Conservation (phyloP, 345 rosid genomes). For the Alliaria petiolata region DNA sequence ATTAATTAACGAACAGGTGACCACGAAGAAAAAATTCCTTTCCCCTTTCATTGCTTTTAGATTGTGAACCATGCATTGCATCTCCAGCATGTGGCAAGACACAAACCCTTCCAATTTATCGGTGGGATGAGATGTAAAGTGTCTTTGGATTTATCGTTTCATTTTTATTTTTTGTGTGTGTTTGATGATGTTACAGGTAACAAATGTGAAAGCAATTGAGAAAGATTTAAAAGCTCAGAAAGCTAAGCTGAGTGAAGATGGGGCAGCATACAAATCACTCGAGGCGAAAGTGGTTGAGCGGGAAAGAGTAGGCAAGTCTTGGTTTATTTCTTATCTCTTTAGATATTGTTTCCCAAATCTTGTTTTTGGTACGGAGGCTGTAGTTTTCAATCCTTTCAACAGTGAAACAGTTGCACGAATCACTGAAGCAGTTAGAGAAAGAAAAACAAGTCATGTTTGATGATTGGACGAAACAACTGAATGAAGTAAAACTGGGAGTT, state of each 20-base stretch:
- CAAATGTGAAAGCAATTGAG: slow-evolving; percentile 77
- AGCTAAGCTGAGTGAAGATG: slow-evolving; percentile 68
- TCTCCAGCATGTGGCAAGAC: slow-evolving; percentile 1
- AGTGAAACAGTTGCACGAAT: slow-evolving; percentile 63
- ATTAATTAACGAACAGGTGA: slow-evolving; percentile 72
- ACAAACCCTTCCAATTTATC: background rate
- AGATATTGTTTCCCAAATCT: background rate
- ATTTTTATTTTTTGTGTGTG: background rate
- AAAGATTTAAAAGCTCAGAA: slow-evolving; percentile 66
- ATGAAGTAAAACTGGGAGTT: slow-evolving; percentile 48
- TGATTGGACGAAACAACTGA: slow-evolving; percentile 49
- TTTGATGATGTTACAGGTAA: slow-evolving; percentile 42
- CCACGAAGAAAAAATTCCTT: background rate
- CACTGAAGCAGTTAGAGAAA: slow-evolving; percentile 48
- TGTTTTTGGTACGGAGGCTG: background rate
- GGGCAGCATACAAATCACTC: slow-evolving; percentile 53
- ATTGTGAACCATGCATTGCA: background rate
- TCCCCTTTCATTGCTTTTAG: slow-evolving; percentile 8
- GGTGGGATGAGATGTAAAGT: background rate
- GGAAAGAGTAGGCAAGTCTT: slow-evolving; percentile 58
- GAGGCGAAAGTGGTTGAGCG: slow-evolving; percentile 71
- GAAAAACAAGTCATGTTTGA: slow-evolving; percentile 54
- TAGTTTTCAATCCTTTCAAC: slow-evolving; percentile 20
- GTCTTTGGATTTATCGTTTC: background rate
- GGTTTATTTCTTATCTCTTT: slow-evolving; percentile 2